These are phyloP conservation scores for Aspergillus arachidicola DNA, from an alignment of 2,329 filamentous ascomycete genomes.

Conservation along the genomic window DNA sequence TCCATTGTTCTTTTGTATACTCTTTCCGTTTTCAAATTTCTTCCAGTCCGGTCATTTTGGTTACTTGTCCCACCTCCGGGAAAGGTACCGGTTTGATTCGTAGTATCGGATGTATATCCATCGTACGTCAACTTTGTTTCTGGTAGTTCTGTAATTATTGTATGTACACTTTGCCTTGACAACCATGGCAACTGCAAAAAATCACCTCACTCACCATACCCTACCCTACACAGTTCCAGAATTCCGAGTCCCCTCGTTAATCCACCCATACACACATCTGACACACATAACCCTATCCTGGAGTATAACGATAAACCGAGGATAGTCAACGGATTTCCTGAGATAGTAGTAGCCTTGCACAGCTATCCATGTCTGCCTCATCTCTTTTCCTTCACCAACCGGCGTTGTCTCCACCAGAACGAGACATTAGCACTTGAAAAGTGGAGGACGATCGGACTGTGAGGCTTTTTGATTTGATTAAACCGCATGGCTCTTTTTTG, in stretches of 20 bases:
- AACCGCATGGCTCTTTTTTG: slow-evolving; percentile 6
- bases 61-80: background rate
- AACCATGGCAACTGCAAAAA: background rate
- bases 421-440: slow-evolving; percentile 7
- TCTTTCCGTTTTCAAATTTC: background rate
- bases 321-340: background rate
- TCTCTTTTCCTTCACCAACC: slow-evolving; percentile 1
- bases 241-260: background rate
- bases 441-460: slow-evolving; percentile 16
- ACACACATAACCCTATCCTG: background rate
- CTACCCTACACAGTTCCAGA: background rate
- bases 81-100: background rate
- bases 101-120: background rate
- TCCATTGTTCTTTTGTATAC: background rate
- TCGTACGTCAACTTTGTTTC: background rate
- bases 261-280: background rate
- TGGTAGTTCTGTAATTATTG: background rate
- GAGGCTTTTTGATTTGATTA: slow-evolving; percentile 15
- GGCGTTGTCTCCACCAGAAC: background rate
- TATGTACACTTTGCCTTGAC: background rate
- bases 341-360: background rate
- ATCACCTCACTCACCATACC: background rate
- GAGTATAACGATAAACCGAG: background rate
- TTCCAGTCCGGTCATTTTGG: background rate
- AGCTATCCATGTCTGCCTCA: background rate